Conservation (phyloP, 441 rosid species). For the Arabidopsis hybrid region DNA sequence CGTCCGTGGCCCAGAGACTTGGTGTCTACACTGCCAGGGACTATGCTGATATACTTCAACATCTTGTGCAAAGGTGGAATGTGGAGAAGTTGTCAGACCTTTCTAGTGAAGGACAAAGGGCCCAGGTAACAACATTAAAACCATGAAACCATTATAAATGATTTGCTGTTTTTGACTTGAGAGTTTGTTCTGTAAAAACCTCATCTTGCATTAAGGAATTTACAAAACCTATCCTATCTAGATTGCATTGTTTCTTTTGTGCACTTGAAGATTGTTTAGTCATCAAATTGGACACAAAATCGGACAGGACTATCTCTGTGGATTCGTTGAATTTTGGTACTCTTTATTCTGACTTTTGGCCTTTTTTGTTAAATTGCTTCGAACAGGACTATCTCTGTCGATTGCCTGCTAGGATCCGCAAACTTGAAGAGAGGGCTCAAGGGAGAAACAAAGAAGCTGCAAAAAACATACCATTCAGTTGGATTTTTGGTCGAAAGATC, state of each 20-base stretch:
- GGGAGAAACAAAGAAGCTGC: constrained; percentile 51
- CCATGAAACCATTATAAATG: constrained; percentile 1
- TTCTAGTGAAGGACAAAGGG: constrained; percentile 52
- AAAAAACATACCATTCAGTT: constrained; percentile 51
- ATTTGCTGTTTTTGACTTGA: not conserved
- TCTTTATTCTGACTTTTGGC: not conserved
- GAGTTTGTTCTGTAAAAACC: not conserved
- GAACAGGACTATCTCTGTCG: constrained; percentile 55
- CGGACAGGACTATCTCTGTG: constrained; percentile 53
- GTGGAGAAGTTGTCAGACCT: constrained; percentile 50
- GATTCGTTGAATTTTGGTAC: constrained; percentile 11
- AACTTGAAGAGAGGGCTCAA: constrained; percentile 57
- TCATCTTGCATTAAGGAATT: not conserved
- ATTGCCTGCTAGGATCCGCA: constrained; percentile 51
- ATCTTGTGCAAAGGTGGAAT: constrained; percentile 58
- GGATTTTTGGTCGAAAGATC: constrained; percentile 54
- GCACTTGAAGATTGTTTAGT: not conserved
- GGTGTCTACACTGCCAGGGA: constrained; percentile 62
- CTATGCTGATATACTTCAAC: constrained; percentile 59
- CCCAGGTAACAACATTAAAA: constrained; percentile 44
- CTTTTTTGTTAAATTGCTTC: not conserved
- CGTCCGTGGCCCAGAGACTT: constrained; percentile 55
- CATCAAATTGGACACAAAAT: not conserved
- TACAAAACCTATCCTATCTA: not conserved
- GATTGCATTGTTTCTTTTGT: constrained; percentile 13